A percentile compares a stretch with the other conserved stretches of the same genome.
phyloP scores from a whole-genome alignment of 345 rosid genomes.

The Cochlearia excelsa region DNA sequence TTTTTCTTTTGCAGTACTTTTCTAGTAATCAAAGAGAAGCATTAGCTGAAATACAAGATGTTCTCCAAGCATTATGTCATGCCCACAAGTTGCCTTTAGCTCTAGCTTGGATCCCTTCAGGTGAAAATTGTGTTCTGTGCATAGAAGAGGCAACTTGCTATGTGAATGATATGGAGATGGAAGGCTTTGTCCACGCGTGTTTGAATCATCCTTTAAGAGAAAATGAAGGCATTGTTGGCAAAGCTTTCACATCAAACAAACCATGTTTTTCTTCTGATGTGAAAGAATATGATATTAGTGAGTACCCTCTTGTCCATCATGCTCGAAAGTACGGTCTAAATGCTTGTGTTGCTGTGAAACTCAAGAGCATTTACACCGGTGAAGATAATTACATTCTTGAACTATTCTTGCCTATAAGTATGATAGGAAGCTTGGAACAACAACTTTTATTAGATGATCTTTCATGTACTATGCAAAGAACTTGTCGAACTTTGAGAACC shows the following conservation, averaged over 20 bases:
- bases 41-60: constrained; percentile 78
- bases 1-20: constrained; percentile 51
- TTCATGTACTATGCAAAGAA: constrained; percentile 81
- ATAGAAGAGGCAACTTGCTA: constrained; percentile 73
- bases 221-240: constrained; percentile 85
- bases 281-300: constrained; percentile 63
- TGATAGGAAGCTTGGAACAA: constrained; percentile 78
- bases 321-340: constrained; percentile 77
- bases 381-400: constrained; percentile 84
- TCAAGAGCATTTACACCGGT: constrained; percentile 78
- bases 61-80: constrained; percentile 81
- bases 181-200: constrained; percentile 83
- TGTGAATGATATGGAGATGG: constrained; percentile 64
- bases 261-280: constrained; percentile 78
- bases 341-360: constrained; percentile 89
- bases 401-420: constrained; percentile 73
- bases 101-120: constrained; percentile 74
- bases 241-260: constrained; percentile 73
- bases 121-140: constrained; percentile 57
- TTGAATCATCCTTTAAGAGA: constrained; percentile 68
- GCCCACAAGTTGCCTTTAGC: constrained; percentile 87
- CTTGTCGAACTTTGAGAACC: constrained; percentile 74
- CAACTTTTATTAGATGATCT: constrained; percentile 75
- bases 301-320: constrained; percentile 87
- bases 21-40: constrained; percentile 70